Evolutionary conservation across 1,284 basidiomycete genomes (phyloP).

Genomic region (Naganishia cerealis): DNA sequence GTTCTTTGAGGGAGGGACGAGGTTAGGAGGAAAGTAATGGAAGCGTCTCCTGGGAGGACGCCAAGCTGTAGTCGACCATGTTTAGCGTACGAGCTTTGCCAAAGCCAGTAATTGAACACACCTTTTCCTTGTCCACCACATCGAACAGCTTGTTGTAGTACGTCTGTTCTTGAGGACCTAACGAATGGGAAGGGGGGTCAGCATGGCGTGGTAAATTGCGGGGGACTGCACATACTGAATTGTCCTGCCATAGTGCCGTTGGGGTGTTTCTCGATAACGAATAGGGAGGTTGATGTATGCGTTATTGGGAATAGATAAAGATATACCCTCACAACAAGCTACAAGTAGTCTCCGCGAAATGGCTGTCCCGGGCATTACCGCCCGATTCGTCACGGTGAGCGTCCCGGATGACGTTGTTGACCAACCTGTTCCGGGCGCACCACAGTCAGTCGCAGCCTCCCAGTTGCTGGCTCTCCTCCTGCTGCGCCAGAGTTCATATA

Average conservation of each 20-base stretch:
- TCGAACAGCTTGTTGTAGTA: slow-evolving; percentile 53
- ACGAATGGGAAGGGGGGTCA: no score
- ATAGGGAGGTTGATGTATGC: no score
- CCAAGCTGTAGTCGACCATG: slow-evolving; percentile 59
- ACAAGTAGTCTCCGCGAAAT: no score
- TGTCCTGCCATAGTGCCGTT: slow-evolving; percentile 17
- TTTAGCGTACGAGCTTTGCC: not conserved
- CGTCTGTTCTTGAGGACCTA: slow-evolving; percentile 48
- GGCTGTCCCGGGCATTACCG: no score
- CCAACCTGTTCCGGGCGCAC: no score
- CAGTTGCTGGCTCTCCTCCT: no score
- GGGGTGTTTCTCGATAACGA: not conserved
- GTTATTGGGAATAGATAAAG: no score
- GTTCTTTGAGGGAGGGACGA: slow-evolving; percentile 72
- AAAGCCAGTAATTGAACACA: slow-evolving; percentile 33
- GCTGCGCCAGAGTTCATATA: no score
- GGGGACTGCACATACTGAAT: not conserved
- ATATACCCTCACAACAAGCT: no score
- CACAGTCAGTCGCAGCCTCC: no score
- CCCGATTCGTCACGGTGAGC: no score
- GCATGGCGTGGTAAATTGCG: not conserved
- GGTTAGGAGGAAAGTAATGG: slow-evolving; percentile 74
- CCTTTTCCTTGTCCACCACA: slow-evolving; percentile 48
- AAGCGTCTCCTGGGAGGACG: slow-evolving; percentile 78
- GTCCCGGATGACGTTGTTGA: no score